phyloP scores from a whole-genome alignment of 805 yeast species.

The Schwanniomyces pseudopolymorphus region DNA sequence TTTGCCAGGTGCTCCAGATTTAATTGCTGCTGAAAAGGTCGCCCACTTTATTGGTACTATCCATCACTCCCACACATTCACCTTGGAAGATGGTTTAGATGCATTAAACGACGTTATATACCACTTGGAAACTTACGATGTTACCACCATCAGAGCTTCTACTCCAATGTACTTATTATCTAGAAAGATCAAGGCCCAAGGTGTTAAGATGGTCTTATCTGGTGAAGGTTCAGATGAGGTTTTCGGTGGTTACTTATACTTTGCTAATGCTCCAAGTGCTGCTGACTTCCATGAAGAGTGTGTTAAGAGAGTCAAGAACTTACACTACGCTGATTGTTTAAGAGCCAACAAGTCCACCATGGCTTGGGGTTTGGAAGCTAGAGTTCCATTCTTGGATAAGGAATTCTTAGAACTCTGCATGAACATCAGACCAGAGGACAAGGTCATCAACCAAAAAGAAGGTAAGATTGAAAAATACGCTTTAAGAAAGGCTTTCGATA shows the following conservation, averaged over 20 bases:
- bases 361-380: constrained; percentile 99
- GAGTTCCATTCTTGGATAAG: constrained; percentile 98
- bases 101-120: constrained; percentile 91
- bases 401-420: constrained; percentile 86
- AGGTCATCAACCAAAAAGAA: constrained; percentile 68
- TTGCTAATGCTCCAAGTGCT: constrained; percentile 94
- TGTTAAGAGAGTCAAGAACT: constrained; percentile 94
- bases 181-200: constrained; percentile 98
- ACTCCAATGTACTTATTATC: constrained; percentile 97
- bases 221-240: constrained; percentile 99
- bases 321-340: constrained; percentile 94
- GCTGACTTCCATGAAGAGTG: constrained; percentile 94
- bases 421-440: constrained; percentile 94
- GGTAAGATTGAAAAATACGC: constrained; percentile 93
- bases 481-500: constrained; percentile 96
- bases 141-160: constrained; percentile 97
- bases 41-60: constrained; percentile 94
- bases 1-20: constrained; percentile 96
- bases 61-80: constrained; percentile 97
- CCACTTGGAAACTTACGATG: constrained; percentile 97
- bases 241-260: constrained; percentile 97
- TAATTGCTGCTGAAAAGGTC: constrained; percentile 92
- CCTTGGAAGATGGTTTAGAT: constrained; percentile 94
- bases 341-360: constrained; percentile 99
- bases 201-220: constrained; percentile 97